Evolutionary conservation across 108 stramenopile species (phyloP), one percentile per base, ranked within the genome.

Genomic region (Fistulifera solaris): DNA sequence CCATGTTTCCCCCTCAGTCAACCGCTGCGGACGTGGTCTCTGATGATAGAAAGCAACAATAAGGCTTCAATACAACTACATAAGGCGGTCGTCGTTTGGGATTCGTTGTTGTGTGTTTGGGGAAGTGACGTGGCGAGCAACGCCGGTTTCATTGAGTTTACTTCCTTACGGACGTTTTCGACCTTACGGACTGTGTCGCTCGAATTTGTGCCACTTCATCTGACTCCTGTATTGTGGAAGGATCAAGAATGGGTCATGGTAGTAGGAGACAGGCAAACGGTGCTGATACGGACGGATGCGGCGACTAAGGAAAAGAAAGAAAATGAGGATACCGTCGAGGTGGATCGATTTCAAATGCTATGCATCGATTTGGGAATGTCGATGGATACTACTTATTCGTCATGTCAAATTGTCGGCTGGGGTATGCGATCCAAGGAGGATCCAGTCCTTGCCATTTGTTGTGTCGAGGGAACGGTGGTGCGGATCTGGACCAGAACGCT

Each of bases 121-220:
- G 53, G 31, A 8, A 1, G 15, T 21, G 5, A 6, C 5, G 21
- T 26, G 22, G 16, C 42, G 5, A 23, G 28, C 10, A n/a, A 13
- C 28, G 28, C 27, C 2, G 89, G 89, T 27, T 91, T 83, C 52
- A 63, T 87, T 19, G 81, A 81, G 0, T 83, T 87, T 51, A 51
- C 82, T 8, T 83, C 85, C 14, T 45, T 80, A n/a, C 69, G 72
- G 35, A 66, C 76, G 43, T 78, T 46, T 61, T 58, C 78, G 6
- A 81, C 81, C 51, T 44, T 73, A 15, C 66, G 67, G 40, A 87
- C 89, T 15, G 50, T 91, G 35, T 85, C 73, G 59, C 45, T 87
- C 39, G 80, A 83, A 14, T 91, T 87, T 75, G 72, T 69, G 19
- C 81, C 83, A 0, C 54, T 49, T 1, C 52, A 45, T 1, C 51